phyloP scores from a whole-genome alignment of 129 eudicot genomes.

The carrot (Daucus carota) region DH1_v3.0 NC_030384.2:33115501-33116000 shows the following conservation, averaged over 20 bases:
- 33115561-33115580: too few relatives aligned
- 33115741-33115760: background rate
- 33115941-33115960: background rate
- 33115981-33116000: background rate
- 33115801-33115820: constrained; percentile 27
- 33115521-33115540: too few relatives aligned
- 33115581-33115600: too few relatives aligned
- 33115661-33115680: too few relatives aligned
- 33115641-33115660: too few relatives aligned
- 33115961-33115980: background rate
- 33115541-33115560: too few relatives aligned
- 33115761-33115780: background rate
- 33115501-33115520: too few relatives aligned
- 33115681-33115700: background rate
- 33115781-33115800: constrained; percentile 12
- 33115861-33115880: constrained; percentile 1
- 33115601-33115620: too few relatives aligned
- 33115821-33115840: constrained; percentile 28
- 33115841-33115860: constrained; percentile 11
- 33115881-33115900: background rate
- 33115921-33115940: background rate
- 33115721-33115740: background rate
- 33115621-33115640: too few relatives aligned
- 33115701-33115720: background rate
- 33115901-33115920: background rate